Evolutionary conservation across 2,329 filamentous ascomycete genomes (phyloP), one percentile per base, ranked within the genome.

Genomic region (Aspergillus ustus): DNA sequence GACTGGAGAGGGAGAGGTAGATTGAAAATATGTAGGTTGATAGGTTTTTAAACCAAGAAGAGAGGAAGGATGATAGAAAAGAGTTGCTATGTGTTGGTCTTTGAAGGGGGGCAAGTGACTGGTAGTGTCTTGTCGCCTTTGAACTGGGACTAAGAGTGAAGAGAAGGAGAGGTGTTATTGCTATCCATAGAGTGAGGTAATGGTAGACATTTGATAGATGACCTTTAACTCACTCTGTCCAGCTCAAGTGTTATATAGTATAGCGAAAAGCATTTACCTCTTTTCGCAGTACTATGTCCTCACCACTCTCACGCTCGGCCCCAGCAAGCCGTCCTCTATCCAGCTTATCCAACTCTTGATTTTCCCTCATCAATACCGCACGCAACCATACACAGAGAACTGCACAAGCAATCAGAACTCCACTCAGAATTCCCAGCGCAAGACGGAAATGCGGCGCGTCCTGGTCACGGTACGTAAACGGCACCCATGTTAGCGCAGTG

Each of bases 401-500:
- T 3, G 62, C 65, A 8, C 70, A 73, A 5, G 77, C 25, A 17
- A 67, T 62, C 60, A 74, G 70, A 63, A 78, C 60, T 4, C 64
- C 74, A 59, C 78, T 75, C 58, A 71, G 72, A 19, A 78, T 70
- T 0, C 73, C 77, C 52, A 80, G 64, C 9, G 76, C 79, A 1
- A 57, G 69, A 2, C 69, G 65, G 59, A 79, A 81, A 60, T 75
- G 68, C 5, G 76, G 75, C 6, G 64, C 63, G 45, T 80, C 75
- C 46, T 70, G 62, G n/a, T 68, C 60, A 20, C 73, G 73, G 64
- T 81, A 82, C 9, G 79, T 81, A 63, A 78, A 82, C 0, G 78
- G 75, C 0, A 78, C 79, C 75, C 78, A 84, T 65, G 84, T 82
- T 45, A 72, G 75, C 28, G 78, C 77, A 0, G 74, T 76, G 66